phyloP scores from a whole-genome alignment of 2,329 filamentous ascomycete genomes.

The Cladobotryum mycophilum region DNA sequence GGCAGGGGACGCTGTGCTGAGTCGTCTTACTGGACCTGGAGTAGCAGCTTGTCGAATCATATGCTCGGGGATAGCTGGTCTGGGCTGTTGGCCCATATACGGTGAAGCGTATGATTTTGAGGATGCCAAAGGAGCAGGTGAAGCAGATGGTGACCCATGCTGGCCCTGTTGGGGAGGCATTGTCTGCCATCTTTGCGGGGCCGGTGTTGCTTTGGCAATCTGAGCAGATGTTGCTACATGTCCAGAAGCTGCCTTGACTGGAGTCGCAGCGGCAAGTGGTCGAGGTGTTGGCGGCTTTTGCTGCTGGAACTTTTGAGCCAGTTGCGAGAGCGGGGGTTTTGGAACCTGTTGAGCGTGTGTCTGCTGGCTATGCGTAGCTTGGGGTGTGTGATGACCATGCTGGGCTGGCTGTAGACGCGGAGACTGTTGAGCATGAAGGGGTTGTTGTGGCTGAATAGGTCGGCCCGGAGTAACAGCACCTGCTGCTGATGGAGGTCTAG shows the following conservation, averaged over 20 bases:
- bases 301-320: slow-evolving; percentile 13
- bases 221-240: slow-evolving; percentile 20
- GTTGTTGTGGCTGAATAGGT: slow-evolving; percentile 26
- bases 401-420: slow-evolving; percentile 13
- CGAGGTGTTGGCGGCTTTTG: slow-evolving; percentile 18
- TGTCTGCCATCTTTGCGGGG: slow-evolving; percentile 27
- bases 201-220: slow-evolving; percentile 4
- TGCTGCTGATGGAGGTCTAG: slow-evolving; percentile 26
- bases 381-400: not conserved
- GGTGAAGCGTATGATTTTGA: slow-evolving; percentile 21
- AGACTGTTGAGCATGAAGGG: slow-evolving; percentile 11
- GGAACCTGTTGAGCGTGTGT: slow-evolving; percentile 4
- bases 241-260: slow-evolving; percentile 17
- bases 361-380: not conserved
- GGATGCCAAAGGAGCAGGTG: slow-evolving; percentile 19
- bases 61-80: slow-evolving; percentile 35
- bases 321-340: slow-evolving; percentile 3
- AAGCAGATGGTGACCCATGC: slow-evolving; percentile 18
- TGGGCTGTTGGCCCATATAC: slow-evolving; percentile 26
- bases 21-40: slow-evolving; percentile 25
- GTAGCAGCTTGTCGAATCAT: slow-evolving; percentile 35
- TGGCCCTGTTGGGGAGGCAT: slow-evolving; percentile 22
- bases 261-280: slow-evolving; percentile 27
- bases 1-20: slow-evolving; percentile 23
- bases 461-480: slow-evolving; percentile 29